These are phyloP conservation scores for Debaryomyces maramus DNA, from an alignment of 805 yeast species.

Conservation along the genomic window DNA sequence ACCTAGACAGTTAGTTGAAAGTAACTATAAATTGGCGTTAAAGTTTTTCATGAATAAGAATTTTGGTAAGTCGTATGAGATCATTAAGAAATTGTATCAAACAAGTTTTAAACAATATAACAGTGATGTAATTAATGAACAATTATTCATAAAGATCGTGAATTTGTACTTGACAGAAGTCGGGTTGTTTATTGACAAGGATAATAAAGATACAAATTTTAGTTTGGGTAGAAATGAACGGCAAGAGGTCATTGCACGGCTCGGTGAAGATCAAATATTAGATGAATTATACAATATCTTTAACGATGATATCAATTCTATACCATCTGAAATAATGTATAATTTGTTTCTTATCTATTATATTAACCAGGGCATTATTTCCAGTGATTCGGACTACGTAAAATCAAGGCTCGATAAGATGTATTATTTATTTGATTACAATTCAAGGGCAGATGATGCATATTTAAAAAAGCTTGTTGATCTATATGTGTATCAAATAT, in stretches of 20 bases:
- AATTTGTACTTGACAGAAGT: constrained; percentile 37
- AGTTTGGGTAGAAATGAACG: constrained; percentile 5
- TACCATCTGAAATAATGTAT: constrained; percentile 35
- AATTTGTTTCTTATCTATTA: constrained; percentile 31
- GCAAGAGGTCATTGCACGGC: constrained; percentile 12
- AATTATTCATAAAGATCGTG: constrained; percentile 32
- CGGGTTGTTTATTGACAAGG: constrained; percentile 21
- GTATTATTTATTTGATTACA: constrained; percentile 12
- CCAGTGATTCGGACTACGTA: constrained; percentile 3
- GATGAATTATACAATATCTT: constrained; percentile 19
- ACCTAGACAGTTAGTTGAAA: constrained; percentile 11
- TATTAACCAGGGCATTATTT: constrained; percentile 21
- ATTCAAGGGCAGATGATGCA: constrained; percentile 8
- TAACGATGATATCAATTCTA: constrained; percentile 15
- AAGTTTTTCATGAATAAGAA: constrained; percentile 41
- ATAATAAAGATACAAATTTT: constrained; percentile 5
- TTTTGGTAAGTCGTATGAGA: constrained; percentile 31
- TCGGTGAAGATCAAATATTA: constrained; percentile 19
- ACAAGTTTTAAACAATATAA: constrained; percentile 19
- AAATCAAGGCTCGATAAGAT: constrained; percentile 11
- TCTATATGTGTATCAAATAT: constrained; percentile 34
- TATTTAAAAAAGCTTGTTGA: constrained; percentile 27
- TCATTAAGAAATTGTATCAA: constrained; percentile 23
- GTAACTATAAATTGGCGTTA: constrained; percentile 33
- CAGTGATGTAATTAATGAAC: constrained; percentile 26